Evolutionary conservation across 192 early-diverging fungal genomes (phyloP), one percentile per base, ranked within the genome.

Genomic region (Jimgerdemannia flammicorona): DNA sequence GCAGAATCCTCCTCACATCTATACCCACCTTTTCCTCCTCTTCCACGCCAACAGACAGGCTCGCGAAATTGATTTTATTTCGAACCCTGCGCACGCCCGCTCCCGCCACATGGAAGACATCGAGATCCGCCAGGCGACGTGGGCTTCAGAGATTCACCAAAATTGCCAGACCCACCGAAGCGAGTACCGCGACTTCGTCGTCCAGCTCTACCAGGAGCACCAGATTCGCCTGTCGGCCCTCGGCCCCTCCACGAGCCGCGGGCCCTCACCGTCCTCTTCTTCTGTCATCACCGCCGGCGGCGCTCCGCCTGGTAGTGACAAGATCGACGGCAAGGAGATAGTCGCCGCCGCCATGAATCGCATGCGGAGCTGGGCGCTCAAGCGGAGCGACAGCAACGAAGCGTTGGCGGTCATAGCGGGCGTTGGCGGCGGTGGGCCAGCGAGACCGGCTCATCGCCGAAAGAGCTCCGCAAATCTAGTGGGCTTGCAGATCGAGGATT

Each of bases 181-280:
- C 44, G 86, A 89, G 76, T 89, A 89, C 70, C 80, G 86, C 49
- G 85, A 87, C 20, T 86, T 89, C 77, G 82, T 89, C n/a, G 69
- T 87, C 9, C 80, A 87, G 64, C 73, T 89, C 43, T 87, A 84
- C 66, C 70, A 75, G n/a, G 83, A 85, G 68, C 84, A 85, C 74
- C 81, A 84, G 66, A 70, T 71, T n/a, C 71, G 79, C 8, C 49
- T 76, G 43, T 59, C 49, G 49, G 49, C 49, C 8, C 49, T 59
- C 49, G 49, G 49, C 8, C 14, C 49, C 6, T 14, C 49, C 49
- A 59, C 49, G 49, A 14, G 49, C 6, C 29, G 29, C 49, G 49
- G 49, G 49, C 14, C 49, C 6, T 14, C 49, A 6, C 6, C 49
- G 49, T 6, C 8, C 6, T 59, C 49, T 6, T 59, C 49, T 14